Evolutionary conservation across 495 filamentous ascomycete species (phyloP).

Genomic region (Podospora australis): DNA sequence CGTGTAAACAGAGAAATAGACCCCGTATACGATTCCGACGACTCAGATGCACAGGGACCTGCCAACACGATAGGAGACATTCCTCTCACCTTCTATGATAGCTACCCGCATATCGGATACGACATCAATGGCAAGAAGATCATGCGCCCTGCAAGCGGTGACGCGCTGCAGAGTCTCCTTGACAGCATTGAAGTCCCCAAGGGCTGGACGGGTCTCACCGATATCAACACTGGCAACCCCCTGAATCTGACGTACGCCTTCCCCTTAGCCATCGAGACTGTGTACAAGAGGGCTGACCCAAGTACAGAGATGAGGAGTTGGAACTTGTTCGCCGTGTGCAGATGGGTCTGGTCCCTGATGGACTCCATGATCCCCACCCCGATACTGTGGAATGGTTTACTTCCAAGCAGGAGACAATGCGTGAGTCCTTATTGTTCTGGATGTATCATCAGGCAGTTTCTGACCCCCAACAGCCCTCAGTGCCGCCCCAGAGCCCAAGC

Average conservation of each 20-base stretch:
- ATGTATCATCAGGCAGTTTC: not conserved
- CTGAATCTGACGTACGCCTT: constrained; percentile 55
- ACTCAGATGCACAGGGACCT: constrained; percentile 71
- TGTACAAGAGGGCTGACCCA: not conserved
- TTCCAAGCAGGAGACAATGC: constrained; percentile 85
- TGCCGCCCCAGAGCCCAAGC: constrained; percentile 90
- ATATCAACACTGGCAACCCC: constrained; percentile 86
- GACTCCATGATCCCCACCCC: constrained; percentile 88
- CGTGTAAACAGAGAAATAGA: constrained; percentile 74
- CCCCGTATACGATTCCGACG: constrained; percentile 92
- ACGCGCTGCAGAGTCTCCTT: constrained; percentile 86
- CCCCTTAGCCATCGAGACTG: not conserved
- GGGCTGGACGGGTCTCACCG: constrained; percentile 95
- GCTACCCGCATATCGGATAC: constrained; percentile 91
- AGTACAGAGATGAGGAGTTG: constrained; percentile 66
- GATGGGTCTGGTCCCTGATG: constrained; percentile 79
- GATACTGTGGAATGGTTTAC: constrained; percentile 91
- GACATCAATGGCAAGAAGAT: constrained; percentile 98
- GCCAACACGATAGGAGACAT: constrained; percentile 94
- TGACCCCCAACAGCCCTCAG: constrained; percentile 52
- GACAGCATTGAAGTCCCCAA: constrained; percentile 97
- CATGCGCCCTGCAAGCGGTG: constrained; percentile 87
- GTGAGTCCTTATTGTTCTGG: constrained; percentile 13
- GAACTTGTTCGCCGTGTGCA: constrained; percentile 84
- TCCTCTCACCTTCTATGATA: constrained; percentile 88